Evolutionary conservation across 2,329 filamentous ascomycete genomes (phyloP), one percentile per base, ranked within the genome.

Genomic region (Cytospora paraplurivora): DNA sequence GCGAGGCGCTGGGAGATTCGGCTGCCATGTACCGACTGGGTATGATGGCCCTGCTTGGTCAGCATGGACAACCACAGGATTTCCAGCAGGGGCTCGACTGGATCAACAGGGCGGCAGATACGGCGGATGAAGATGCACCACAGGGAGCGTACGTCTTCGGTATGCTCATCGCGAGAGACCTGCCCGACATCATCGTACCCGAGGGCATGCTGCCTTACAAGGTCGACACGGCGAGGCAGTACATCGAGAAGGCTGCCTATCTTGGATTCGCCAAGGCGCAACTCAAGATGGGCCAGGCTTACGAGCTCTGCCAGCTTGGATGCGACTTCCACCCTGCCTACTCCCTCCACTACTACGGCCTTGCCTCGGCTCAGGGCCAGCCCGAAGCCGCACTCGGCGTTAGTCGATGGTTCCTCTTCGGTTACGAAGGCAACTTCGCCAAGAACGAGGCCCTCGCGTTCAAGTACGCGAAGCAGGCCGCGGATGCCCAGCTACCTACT

Each of bases 321-420:
- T 98, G 94, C 76, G 93, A 97, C 68, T 99, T 99, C 76, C 93
- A 96, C 71, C 93, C 95, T 1, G 90, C 92, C 0, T 84, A 96
- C 63, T 98, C 94, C 1, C 78, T 99, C 60, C 95, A 99, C 74
- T 99, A 99, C 79, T 97, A 98, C 72, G 92, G 92, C 44, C 83
- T 99, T 37, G 94, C 95, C 27, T 91, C 95, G 13, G 88, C 91
- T 68, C 95, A 98, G 77, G 94, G 93, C 19, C 93, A 98, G 71
- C 83, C 93, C 0, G 95, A 99, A 74, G 95, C 94, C 0, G 93
- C 97, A 65, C 90, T 99, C 77, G 93, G 94, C 34, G 93, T 99
- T 66, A 98, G 94, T 76, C 95, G 97, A 76, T 99, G 95, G 95
- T 99, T 98, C 73, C 82, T 99, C 34, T 98, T 96, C 72, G 95